Conservation (phyloP, 495 filamentous ascomycete species). For the Aspergillus campestris region DNA sequence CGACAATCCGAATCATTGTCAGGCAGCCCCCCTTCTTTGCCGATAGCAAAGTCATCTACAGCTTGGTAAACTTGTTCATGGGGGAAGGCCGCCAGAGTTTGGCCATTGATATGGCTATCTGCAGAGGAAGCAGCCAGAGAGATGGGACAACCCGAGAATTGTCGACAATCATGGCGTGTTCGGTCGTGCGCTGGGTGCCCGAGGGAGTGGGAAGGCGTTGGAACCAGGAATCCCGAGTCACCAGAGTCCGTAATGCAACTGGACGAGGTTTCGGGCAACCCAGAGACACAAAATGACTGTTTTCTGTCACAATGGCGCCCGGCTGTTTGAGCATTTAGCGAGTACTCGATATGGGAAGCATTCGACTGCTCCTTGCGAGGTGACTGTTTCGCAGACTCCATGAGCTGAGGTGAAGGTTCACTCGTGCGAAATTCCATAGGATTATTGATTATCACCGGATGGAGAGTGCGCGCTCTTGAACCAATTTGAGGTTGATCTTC, state of each 20-base stretch:
- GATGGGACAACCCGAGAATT: conserved; percentile 65
- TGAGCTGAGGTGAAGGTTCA: conserved; percentile 49
- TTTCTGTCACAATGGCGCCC: conserved; percentile 23
- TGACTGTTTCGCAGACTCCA: conserved; percentile 48
- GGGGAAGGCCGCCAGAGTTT: conserved; percentile 61
- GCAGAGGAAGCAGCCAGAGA: conserved; percentile 68
- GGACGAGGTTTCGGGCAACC: conserved; percentile 45
- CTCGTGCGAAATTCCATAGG: conserved; percentile 13
- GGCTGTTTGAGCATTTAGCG: conserved; percentile 15
- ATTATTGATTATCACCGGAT: too few species aligned
- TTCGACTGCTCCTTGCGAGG: conserved; percentile 27
- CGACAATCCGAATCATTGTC: conserved; percentile 31
- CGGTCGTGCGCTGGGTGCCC: conserved; percentile 29
- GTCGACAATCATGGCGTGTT: conserved; percentile 33
- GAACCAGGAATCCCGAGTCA: conserved; percentile 37
- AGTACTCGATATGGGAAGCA: conserved; percentile 18
- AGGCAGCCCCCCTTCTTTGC: conserved; percentile 39
- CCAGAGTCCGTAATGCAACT: conserved; percentile 49
- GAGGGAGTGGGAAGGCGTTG: conserved; percentile 33
- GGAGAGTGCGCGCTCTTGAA: too few species aligned
- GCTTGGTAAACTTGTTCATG: conserved; percentile 56
- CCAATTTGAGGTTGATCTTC: too few species aligned
- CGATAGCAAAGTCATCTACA: conserved; percentile 52
- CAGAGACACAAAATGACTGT: conserved; percentile 49
- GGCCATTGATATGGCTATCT: conserved; percentile 62